Base-by-base conservation (phyloP, 2,329 filamentous ascomycete species). In the Metarhizium anisopliae region DNA sequence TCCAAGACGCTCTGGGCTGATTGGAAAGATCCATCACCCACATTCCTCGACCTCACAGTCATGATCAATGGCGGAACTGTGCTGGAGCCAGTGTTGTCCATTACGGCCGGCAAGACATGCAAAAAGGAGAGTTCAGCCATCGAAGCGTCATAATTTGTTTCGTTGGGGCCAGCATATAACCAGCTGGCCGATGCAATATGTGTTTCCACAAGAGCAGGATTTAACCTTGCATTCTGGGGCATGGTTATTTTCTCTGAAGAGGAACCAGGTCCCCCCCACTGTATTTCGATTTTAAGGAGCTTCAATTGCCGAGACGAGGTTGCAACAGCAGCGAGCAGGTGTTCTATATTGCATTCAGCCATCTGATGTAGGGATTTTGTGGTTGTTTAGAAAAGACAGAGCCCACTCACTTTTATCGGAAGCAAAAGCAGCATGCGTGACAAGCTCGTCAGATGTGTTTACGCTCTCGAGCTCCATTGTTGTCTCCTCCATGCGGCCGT, bases 361-460 rank as follows among this genome's bases (percentile, higher is more conserved):
- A 16, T 7, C 20, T 49, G 25, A 11, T 30, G 3, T 18, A 30
- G 11, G 50, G 10, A 30, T 3, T 50, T 50, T 18, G 8, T 6
- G 50, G 38, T 2, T 4, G 16, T 25, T 29, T 36, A 18, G 3
- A 6, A 30, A 7, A 38, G 3, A 32, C 47, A 16, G 16, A 45
- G 32, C 11, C 11, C 3, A 30, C 75, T 65, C 71, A 89, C 88
- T 84, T 70, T 85, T 89, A 55, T 92, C 89, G 3, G 87, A 83
- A 57, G 86, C 82, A 59, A 91, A 76, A 43, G 89, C 81, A 11
- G 89, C 89, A 72, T 95, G 90, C 0, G 89, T 90, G 52, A 93
- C 79, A n/a, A 89, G 69, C 60, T 90, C 86, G 59, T 90, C 84
- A 0, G 86, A 84, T 38, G 84, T 84, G 32, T 83, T 79, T 56